Conservation (phyloP, 129 eudicot species). For the Flaveria sonorensis region DNA sequence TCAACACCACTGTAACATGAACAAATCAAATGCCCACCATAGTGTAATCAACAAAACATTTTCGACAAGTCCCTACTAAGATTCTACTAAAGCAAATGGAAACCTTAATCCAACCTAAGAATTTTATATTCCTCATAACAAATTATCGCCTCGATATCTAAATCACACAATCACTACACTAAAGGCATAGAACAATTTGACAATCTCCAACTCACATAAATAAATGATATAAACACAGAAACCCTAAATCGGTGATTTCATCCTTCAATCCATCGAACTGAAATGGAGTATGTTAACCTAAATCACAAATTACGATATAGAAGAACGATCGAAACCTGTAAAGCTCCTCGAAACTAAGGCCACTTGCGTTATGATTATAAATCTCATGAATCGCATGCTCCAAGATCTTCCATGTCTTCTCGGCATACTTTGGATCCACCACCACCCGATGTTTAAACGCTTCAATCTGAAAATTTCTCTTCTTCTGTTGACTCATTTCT, state of each 20-base stretch:
- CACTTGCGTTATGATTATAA: slow-evolving; percentile 11
- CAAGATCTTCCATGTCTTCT: slow-evolving; percentile 13
- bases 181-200: neutral
- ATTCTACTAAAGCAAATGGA: neutral
- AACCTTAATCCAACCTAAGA: neutral
- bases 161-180: neutral
- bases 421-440: slow-evolving; percentile 13
- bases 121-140: neutral
- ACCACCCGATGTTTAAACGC: slow-evolving; percentile 12
- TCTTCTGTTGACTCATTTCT: slow-evolving; percentile 11
- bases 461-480: slow-evolving; percentile 3
- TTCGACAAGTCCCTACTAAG: neutral
- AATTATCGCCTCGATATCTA: neutral
- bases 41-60: neutral
- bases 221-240: neutral
- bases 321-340: slow-evolving; percentile 1
- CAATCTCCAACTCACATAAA: neutral
- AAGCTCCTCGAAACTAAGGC: slow-evolving; percentile 13
- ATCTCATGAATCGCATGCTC: slow-evolving; percentile 18
- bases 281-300: neutral
- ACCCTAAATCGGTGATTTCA: neutral
- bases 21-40: neutral
- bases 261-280: neutral
- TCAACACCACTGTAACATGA: neutral
- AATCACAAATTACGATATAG: neutral